Evolutionary conservation across 2,329 filamentous ascomycete genomes (phyloP).

Genomic region (Gaeumannomyces sp.): DNA sequence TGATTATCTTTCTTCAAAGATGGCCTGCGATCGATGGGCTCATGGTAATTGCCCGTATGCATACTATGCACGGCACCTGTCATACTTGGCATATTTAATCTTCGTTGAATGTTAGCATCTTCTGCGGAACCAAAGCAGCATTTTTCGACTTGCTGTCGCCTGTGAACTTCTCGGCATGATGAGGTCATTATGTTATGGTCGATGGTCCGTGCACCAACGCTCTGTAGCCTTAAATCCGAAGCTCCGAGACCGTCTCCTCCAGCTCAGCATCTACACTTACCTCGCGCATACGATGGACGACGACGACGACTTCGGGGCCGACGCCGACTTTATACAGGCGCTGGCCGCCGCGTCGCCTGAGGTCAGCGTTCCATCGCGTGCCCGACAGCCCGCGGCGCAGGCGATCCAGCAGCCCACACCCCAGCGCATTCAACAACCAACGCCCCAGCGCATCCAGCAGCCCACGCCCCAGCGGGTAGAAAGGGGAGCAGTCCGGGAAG

Average conservation of each 20-base stretch:
- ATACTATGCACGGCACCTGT: no score
- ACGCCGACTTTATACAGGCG: slow-evolving; percentile 49
- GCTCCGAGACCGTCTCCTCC: not conserved
- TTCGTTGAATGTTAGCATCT: no score
- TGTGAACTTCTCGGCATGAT: not conserved
- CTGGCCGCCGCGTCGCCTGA: slow-evolving; percentile 37
- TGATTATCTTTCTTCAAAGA: no score
- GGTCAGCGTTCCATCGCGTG: not conserved
- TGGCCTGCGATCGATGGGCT: no score
- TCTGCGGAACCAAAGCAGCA: no score
- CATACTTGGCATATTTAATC: no score
- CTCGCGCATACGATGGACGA: slow-evolving; percentile 14
- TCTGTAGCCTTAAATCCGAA: not conserved
- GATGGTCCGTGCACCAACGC: not conserved
- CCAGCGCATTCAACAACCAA: slow-evolving; percentile 40
- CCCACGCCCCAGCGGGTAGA: slow-evolving; percentile 52
- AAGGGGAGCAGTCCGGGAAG: slow-evolving; percentile 30
- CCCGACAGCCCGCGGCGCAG: not conserved
- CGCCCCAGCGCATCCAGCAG: slow-evolving; percentile 40
- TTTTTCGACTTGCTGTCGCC: no score
- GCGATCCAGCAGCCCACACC: slow-evolving; percentile 33
- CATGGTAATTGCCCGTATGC: no score
- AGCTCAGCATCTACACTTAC: no score
- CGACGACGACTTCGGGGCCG: slow-evolving; percentile 49
- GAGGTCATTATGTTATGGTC: not conserved